These are phyloP conservation scores for Trichoderma polysporum DNA, from an alignment of 2,329 filamentous ascomycete genomes.

Conservation along the genomic window DNA sequence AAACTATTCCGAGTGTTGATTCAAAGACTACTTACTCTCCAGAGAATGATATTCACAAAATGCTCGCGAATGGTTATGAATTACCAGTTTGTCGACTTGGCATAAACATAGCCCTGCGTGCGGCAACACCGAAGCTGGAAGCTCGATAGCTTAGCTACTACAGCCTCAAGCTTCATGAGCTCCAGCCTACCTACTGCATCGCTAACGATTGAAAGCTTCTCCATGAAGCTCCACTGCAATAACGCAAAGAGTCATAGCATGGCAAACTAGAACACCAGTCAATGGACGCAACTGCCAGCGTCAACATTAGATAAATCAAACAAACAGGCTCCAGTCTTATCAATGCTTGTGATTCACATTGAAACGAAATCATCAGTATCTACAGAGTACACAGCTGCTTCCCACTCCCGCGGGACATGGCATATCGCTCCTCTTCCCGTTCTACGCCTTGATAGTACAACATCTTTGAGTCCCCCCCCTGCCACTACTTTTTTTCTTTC, in stretches of 20 bases:
- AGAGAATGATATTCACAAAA: not conserved
- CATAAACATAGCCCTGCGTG: not conserved
- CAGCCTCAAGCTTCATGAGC: not conserved
- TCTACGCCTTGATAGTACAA: conserved; percentile 29
- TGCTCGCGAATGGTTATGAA: not conserved
- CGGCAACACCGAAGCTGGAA: not conserved
- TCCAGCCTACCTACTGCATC: not conserved
- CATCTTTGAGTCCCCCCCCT: not conserved
- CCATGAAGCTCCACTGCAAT: not conserved
- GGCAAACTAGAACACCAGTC: not conserved
- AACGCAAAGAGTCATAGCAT: not conserved
- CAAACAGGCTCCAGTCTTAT: conserved; percentile 27
- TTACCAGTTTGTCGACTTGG: not conserved
- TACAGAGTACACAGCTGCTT: conserved; percentile 37
- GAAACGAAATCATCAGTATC: conserved; percentile 40
- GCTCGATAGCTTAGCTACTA: not conserved
- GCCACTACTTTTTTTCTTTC: conserved; percentile 11
- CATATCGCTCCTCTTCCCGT: conserved; percentile 23
- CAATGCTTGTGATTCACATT: conserved; percentile 38
- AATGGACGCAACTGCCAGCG: not conserved
- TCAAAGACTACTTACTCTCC: too few species aligned
- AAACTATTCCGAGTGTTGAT: not conserved
- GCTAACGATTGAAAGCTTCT: not conserved
- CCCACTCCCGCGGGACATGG: conserved; percentile 24
- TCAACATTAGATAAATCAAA: conserved; percentile 5